These are phyloP conservation scores for Coemansia sp. DNA, from an alignment of 371 early-diverging fungal genomes.

Conservation along the genomic window DNA sequence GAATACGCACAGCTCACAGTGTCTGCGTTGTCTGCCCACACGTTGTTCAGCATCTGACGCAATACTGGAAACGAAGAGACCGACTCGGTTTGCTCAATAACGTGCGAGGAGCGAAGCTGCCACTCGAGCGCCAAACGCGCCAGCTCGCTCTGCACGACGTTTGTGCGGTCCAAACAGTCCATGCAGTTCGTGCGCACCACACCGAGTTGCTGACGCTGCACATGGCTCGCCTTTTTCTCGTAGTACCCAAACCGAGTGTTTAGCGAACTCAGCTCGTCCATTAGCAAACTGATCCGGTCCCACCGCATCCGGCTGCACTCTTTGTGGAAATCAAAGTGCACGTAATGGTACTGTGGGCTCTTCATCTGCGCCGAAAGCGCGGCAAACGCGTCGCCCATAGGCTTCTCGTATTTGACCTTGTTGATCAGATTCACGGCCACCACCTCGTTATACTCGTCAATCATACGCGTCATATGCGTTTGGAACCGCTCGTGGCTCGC, in stretches of 20 bases:
- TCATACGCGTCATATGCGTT: conserved; percentile 73
- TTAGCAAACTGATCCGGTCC: conserved; percentile 72
- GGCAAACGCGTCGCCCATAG: conserved; percentile 79
- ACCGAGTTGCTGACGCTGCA: conserved; percentile 63
- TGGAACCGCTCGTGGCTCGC: conserved; percentile 51
- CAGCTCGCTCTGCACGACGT: conserved; percentile 93
- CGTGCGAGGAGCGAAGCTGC: conserved; percentile 65
- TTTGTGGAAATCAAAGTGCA: conserved; percentile 95
- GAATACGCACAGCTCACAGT: conserved; percentile 91
- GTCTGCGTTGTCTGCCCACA: conserved; percentile 99
- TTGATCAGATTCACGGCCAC: conserved; percentile 89
- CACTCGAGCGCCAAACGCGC: conserved; percentile 68
- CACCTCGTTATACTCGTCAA: conserved; percentile 71
- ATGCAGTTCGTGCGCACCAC: conserved; percentile 98
- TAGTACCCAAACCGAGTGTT: conserved; percentile 67
- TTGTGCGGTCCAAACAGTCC: conserved; percentile 99
- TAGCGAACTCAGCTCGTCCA: conserved; percentile 68
- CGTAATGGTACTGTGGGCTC: conserved; percentile 59
- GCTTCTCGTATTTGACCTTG: conserved; percentile 82
- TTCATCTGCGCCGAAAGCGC: conserved; percentile 56
- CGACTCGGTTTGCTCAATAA: conserved; percentile 59
- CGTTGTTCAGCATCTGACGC: conserved; percentile 53
- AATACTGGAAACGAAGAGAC: conserved; percentile 58
- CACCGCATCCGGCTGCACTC: conserved; percentile 92
- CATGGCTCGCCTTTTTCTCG: conserved; percentile 19